Conservation (phyloP, 106 monocot genomes). For the Iris macrosiphon region DNA sequence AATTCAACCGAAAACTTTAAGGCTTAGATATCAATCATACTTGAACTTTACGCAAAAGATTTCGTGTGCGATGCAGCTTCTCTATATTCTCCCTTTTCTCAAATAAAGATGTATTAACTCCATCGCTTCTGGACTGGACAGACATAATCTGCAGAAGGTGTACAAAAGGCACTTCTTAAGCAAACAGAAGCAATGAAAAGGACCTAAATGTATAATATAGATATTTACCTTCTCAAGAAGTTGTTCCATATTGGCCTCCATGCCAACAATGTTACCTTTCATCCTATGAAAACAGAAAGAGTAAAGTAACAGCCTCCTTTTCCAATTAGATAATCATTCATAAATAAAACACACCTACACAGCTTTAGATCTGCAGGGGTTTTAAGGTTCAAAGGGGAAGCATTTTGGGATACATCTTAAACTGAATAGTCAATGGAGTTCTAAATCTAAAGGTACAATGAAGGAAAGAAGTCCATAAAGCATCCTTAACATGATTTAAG, state of each 20-base stretch:
- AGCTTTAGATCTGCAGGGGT: too few species aligned
- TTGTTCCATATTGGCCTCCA: conserved; percentile 96
- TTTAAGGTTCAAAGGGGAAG: too few species aligned
- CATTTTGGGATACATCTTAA: too few species aligned
- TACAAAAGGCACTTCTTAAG: not conserved
- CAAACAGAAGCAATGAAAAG: not conserved
- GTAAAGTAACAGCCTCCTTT: too few species aligned
- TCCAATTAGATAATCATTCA: too few species aligned
- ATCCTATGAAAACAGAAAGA: too few species aligned
- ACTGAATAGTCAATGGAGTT: too few species aligned
- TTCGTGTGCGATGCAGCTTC: conserved; percentile 81
- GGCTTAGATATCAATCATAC: conserved; percentile 29
- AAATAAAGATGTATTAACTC: conserved; percentile 85
- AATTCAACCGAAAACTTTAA: conserved; percentile 1
- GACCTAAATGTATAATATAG: not conserved
- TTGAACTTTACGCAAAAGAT: conserved; percentile 93
- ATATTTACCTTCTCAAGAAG: conserved; percentile 79
- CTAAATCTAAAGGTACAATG: too few species aligned
- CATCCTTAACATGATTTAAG: too few species aligned
- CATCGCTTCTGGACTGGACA: conserved; percentile 87
- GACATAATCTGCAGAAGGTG: conserved; percentile 63
- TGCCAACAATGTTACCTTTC: conserved; percentile 94
- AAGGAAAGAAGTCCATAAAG: too few species aligned
- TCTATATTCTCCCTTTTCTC: conserved; percentile 95
- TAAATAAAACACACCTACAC: too few species aligned